A percentile compares a stretch with the other conserved stretches of the same genome.
phyloP scores from a whole-genome alignment of 2,329 filamentous ascomycete genomes.

The Fusarium xyrophilum region DNA sequence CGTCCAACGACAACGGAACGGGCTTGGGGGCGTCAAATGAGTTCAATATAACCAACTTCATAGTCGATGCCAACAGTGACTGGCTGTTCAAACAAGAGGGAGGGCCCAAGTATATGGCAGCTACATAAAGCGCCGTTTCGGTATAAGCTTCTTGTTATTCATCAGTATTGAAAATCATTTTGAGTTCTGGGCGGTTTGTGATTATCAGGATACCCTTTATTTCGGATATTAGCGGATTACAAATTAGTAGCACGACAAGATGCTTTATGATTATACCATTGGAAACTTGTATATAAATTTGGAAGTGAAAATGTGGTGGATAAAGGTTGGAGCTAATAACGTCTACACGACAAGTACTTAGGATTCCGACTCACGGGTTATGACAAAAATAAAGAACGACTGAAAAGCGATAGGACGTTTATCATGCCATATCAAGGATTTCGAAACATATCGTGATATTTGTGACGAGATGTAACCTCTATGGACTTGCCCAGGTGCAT shows the following conservation, averaged over 20 bases:
- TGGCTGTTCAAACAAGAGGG: slow-evolving; percentile 71
- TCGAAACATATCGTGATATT: background rate
- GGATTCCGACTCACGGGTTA: slow-evolving; percentile 3
- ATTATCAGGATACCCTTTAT: slow-evolving; percentile 30
- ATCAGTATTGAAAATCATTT: background rate
- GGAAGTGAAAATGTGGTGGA: background rate
- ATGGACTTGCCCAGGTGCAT: background rate
- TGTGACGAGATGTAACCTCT: background rate
- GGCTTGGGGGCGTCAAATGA: slow-evolving; percentile 58
- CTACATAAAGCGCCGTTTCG: slow-evolving; percentile 9
- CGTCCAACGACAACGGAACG: slow-evolving; percentile 38
- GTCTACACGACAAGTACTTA: background rate
- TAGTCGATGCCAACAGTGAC: slow-evolving; percentile 75
- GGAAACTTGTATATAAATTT: background rate
- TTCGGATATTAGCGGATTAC: slow-evolving; percentile 8
- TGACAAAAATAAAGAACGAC: slow-evolving; percentile 10
- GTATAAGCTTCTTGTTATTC: background rate
- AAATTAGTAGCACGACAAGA: background rate
- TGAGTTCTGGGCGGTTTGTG: slow-evolving; percentile 7
- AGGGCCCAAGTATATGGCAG: slow-evolving; percentile 40
- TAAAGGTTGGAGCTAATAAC: background rate
- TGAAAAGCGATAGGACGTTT: background rate
- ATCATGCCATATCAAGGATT: background rate
- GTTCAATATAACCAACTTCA: slow-evolving; percentile 81
- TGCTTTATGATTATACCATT: background rate